Conservation (phyloP, 306 rosid genomes). For the Fragaria ananassa region DNA sequence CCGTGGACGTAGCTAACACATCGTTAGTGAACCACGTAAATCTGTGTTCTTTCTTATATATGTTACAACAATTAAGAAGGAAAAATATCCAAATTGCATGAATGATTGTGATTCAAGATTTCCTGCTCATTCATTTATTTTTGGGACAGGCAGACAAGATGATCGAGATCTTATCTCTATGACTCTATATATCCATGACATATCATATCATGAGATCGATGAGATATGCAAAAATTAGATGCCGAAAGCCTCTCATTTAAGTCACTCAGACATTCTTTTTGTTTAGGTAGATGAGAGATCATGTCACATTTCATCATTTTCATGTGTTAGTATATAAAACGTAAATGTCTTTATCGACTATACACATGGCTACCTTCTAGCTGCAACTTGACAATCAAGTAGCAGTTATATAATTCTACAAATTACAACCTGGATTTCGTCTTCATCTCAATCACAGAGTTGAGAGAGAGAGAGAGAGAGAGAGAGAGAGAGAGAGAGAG, state of each 20-base stretch:
- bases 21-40: no score
- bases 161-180: not conserved
- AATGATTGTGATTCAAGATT: not conserved
- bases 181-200: not conserved
- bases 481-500: not conserved
- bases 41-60: no score
- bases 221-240: conserved; percentile 1
- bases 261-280: not conserved
- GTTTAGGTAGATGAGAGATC: not conserved
- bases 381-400: conserved; percentile 2
- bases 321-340: not conserved
- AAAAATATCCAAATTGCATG: no score
- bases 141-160: not conserved
- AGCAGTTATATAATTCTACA: not conserved
- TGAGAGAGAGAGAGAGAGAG: not conserved
- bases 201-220: not conserved
- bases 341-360: not conserved
- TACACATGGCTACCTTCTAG: not conserved
- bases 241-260: not conserved
- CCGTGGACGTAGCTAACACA: no score
- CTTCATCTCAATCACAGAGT: not conserved
- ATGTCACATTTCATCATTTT: not conserved
- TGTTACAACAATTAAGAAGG: no score
- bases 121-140: not conserved
- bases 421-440: not conserved